Percentiles rank a stretch among this genome's conserved stretches.
Evolutionary conservation across 441 rosid genomes (phyloP).

Genomic region (Hura crepitans): DNA sequence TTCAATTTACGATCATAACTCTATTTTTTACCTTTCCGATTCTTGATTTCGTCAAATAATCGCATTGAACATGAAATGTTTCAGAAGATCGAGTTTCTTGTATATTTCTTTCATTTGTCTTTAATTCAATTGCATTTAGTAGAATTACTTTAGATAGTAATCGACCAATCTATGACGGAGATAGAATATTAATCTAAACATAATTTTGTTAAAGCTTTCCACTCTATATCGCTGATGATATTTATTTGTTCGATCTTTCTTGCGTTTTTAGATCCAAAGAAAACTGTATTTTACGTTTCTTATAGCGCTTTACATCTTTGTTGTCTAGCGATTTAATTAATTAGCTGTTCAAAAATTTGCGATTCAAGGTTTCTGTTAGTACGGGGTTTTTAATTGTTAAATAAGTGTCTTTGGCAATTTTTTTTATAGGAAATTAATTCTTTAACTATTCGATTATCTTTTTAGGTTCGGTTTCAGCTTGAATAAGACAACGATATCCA

Average conservation of each 20-base stretch:
- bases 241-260: not conserved
- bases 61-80: not conserved
- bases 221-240: not conserved
- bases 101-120: not conserved
- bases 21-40: not conserved
- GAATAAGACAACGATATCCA: not conserved
- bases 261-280: not conserved
- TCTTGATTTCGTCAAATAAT: not conserved
- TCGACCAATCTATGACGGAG: not conserved
- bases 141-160: not conserved
- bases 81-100: not conserved
- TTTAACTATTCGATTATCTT: not conserved
- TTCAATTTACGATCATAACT: not conserved
- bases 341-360: not conserved
- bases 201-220: not conserved
- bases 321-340: not conserved
- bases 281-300: not conserved
- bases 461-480: constrained; percentile 1
- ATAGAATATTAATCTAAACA: not conserved
- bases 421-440: not conserved
- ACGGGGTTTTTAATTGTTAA: not conserved
- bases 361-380: not conserved
- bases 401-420: not conserved
- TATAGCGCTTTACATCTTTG: not conserved
- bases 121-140: not conserved